Base-by-base conservation (phyloP, 2,329 filamentous ascomycete genomes). In the Trichoderma sp. region DNA sequence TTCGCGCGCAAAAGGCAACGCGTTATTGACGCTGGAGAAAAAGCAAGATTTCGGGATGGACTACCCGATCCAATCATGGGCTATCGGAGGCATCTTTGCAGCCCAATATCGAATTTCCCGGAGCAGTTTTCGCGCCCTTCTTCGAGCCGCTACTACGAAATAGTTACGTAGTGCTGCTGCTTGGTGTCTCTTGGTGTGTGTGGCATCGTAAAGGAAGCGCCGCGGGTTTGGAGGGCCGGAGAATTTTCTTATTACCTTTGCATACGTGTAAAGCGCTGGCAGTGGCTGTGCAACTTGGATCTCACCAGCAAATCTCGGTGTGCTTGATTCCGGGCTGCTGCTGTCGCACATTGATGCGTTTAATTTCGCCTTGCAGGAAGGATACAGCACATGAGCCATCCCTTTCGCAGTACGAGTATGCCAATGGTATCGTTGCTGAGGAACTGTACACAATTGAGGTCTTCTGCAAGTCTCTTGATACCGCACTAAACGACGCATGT, bases 31-130 rank as follows among this genome's bases (percentile, higher is more conserved):
- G 60, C 60, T 63, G n/a, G 29, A 21, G 60, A 21, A 35, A 35
- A 63, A 63, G 73, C 73, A 75, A 50, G 53, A 69, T 56, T 75
- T 59, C 65, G 41, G 73, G 35, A 69, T 59, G 56, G 59, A 14
- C 24, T 27, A 62, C 72, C 71, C 71, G 71, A 60, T 74, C 63
- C 71, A 66, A 74, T 74, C 71, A 74, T 21, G 33, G 45, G 45
- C 18, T 27, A 31, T 38, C 45, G 21, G 50, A 24, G 29, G 65
- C 27, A 68, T 31, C 65, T 69, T 38, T 6, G 14, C 29, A 11
- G 31, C 21, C 50, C 31, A 71, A 18, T 35, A 21, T 62, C 69
- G n/a, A 62, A 24, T 63, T 71, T 45, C 56, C 33, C 29, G 11
- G 60, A n/a, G n/a, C n/a, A n/a, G n/a, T n/a, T 35, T 27, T 45